A percentile compares a stretch with the other conserved stretches of the same genome.
Conservation (phyloP, 495 filamentous ascomycete species). For the Hypoxylon lienhwacheense region DNA sequence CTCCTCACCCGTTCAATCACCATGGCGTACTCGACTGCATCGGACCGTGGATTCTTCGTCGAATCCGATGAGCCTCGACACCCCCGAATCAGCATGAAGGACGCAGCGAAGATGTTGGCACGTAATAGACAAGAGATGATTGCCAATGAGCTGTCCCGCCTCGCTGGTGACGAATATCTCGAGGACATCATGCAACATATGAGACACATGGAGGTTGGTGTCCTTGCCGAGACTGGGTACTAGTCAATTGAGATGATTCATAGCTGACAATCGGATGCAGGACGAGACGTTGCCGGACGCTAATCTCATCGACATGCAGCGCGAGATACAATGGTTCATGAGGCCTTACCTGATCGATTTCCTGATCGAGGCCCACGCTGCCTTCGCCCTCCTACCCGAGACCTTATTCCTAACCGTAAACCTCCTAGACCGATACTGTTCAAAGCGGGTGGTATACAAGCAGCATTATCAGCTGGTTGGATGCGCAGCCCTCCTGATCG, state of each 20-base stretch:
- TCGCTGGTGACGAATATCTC: slow-evolving; percentile 83
- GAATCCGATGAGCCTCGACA: slow-evolving; percentile 67
- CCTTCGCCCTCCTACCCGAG: slow-evolving; percentile 90
- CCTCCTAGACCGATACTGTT: slow-evolving; percentile 96
- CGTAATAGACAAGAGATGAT: slow-evolving; percentile 79
- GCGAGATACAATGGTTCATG: slow-evolving; percentile 99
- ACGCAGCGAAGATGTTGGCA: slow-evolving; percentile 71
- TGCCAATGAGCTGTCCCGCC: slow-evolving; percentile 80
- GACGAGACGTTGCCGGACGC: slow-evolving; percentile 89
- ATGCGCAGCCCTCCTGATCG: slow-evolving; percentile 93
- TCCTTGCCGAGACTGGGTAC: no score
- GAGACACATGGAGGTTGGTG: slow-evolving; percentile 87
- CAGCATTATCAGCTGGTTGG: slow-evolving; percentile 98
- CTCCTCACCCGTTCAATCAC: slow-evolving; percentile 42
- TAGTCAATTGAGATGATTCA: not conserved
- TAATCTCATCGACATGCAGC: slow-evolving; percentile 96
- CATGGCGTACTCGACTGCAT: slow-evolving; percentile 72
- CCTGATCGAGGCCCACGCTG: slow-evolving; percentile 93
- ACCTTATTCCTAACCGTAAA: slow-evolving; percentile 96
- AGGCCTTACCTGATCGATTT: slow-evolving; percentile 97
- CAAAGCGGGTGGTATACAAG: slow-evolving; percentile 97
- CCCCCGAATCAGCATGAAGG: slow-evolving; percentile 60
- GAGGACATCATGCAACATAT: slow-evolving; percentile 92
- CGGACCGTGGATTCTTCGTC: slow-evolving; percentile 76
- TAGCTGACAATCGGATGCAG: slow-evolving; percentile 48